Percentiles rank a stretch among this genome's conserved stretches.
Conservation (phyloP, 768 basidiomycete genomes). For the Phaffia australis region DNA sequence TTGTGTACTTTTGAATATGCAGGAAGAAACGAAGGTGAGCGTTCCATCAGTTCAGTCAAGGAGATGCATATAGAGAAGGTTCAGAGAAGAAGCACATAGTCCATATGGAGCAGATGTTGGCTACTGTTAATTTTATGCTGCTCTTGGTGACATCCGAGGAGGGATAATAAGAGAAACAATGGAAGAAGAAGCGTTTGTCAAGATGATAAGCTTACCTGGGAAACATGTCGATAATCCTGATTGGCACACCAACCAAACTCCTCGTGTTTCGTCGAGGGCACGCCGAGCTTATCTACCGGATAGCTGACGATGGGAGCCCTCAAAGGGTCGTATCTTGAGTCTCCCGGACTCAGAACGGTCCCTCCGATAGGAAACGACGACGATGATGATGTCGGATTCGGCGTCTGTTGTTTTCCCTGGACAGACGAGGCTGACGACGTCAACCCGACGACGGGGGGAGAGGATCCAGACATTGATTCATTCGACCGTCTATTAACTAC, state of each 20-base stretch:
- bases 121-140: neutral
- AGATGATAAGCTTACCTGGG: conserved; percentile 48
- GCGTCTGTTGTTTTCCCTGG: neutral
- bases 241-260: conserved; percentile 89
- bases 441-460: neutral
- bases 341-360: conserved; percentile 1
- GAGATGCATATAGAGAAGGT: conserved; percentile 18
- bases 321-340: conserved; percentile 5
- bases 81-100: conserved; percentile 20
- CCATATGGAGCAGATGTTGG: conserved; percentile 13
- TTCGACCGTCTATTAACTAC: no score
- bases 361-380: neutral
- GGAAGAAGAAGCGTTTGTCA: neutral
- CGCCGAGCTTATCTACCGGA: conserved; percentile 14
- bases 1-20: conserved; percentile 33
- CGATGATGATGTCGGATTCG: neutral
- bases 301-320: neutral
- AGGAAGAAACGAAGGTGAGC: neutral
- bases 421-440: neutral
- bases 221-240: conserved; percentile 58
- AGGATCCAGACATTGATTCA: neutral
- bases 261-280: conserved; percentile 44
- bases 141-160: no score
- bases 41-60: no score
- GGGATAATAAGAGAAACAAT: neutral